Base-by-base conservation (phyloP, 2,329 filamentous ascomycete species). In the Penicillium oxalicum region DNA sequence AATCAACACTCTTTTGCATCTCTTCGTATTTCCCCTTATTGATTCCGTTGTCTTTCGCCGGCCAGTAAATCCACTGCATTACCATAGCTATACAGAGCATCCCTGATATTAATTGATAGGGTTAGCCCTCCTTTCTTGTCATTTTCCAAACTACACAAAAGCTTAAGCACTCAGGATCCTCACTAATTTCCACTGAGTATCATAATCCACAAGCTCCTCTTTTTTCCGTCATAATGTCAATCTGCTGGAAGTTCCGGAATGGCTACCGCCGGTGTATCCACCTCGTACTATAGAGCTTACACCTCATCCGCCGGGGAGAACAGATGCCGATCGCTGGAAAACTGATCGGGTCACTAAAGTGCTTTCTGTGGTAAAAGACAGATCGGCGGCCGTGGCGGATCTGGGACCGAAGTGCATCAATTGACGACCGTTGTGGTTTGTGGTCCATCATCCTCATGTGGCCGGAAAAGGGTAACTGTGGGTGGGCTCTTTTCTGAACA, bases 61-160 rank as follows among this genome's bases (percentile, higher is more conserved):
- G 35, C 35, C 35, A 37, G n/a, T 37, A 24, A 37, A 18, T 18
- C 8, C 35, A 37, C 2, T 37, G 35, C 25, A 37, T 37, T 37
- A 18, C 35, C 35, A 24, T 37, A 37, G 35, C 35, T 37, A 24
- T 24, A 37, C 35, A 37, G 9, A 18, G 35, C 35, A 18, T n/a
- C 8, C 35, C 8, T 37, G 35, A 37, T 37, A 37, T n/a, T n/a
- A n/a, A n/a, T n/a, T n/a, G n/a, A n/a, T n/a, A n/a, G n/a, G n/a
- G n/a, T n/a, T n/a, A n/a, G 35, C 12, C 3, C 11, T 24, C 25
- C n/a, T 24, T 24, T 38, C n/a, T 24, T 59, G 63, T n/a, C 60
- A 60, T n/a, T n/a, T n/a, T n/a, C n/a, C n/a, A n/a, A n/a, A n/a
- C n/a, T n/a, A n/a, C n/a, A n/a, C n/a, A n/a, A n/a, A n/a, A n/a